Percentiles rank a stretch among this genome's conserved stretches.
Conservation (phyloP, 805 yeast species). For the Candida koratica region DNA sequence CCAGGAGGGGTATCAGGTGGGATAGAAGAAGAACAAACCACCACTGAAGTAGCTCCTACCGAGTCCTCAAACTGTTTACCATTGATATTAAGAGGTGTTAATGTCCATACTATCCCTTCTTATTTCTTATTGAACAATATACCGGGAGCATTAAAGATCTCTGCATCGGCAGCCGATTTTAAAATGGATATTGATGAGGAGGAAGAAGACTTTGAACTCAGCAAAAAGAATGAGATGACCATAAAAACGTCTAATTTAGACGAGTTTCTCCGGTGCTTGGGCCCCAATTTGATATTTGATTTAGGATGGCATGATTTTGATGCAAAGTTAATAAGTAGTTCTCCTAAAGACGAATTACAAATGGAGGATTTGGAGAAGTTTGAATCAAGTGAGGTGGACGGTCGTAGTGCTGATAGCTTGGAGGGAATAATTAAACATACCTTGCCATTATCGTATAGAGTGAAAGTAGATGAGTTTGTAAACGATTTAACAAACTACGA, state of each 20-base stretch:
- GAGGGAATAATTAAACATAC: conserved; percentile 20
- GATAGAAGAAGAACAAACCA: not conserved
- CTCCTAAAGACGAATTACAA: conserved; percentile 7
- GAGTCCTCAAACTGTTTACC: conserved; percentile 62
- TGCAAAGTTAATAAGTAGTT: conserved; percentile 8
- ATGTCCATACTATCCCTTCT: conserved; percentile 59
- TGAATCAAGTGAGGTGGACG: conserved; percentile 4
- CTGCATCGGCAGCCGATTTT: conserved; percentile 23
- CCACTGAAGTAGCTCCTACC: conserved; percentile 14
- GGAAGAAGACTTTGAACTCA: conserved; percentile 29
- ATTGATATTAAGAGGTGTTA: conserved; percentile 60
- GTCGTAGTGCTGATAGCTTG: conserved; percentile 12
- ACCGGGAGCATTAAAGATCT: conserved; percentile 15
- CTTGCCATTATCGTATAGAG: conserved; percentile 32
- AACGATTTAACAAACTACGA: conserved; percentile 17
- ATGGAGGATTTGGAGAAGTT: not conserved
- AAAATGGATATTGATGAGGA: conserved; percentile 35
- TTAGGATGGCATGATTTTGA: conserved; percentile 24
- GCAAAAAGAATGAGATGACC: conserved; percentile 28
- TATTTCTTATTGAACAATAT: conserved; percentile 40
- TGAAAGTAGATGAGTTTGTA: conserved; percentile 33
- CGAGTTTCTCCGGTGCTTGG: conserved; percentile 36
- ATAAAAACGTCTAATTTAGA: conserved; percentile 27
- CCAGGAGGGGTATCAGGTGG: not conserved
- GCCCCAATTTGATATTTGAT: conserved; percentile 39